Evolutionary conservation across 495 filamentous ascomycete genomes (phyloP).

Genomic region (Lasiosphaeris hirsuta): DNA sequence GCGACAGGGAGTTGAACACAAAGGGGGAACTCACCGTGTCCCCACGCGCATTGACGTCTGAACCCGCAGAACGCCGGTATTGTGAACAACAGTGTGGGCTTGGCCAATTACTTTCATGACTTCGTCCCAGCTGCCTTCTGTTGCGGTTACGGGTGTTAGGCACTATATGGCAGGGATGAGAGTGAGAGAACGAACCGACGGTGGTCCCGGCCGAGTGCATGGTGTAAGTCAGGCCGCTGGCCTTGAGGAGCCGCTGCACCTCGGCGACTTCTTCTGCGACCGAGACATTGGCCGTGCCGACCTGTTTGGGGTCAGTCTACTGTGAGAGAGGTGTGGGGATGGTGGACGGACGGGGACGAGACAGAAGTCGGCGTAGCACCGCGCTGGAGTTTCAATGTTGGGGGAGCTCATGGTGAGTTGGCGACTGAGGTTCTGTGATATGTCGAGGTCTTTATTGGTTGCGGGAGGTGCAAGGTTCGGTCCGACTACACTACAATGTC

Average conservation of each 20-base stretch:
- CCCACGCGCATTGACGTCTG: constrained; percentile 89
- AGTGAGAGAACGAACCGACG: constrained; percentile 55
- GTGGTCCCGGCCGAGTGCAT: constrained; percentile 96
- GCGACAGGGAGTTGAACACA: too few relatives aligned
- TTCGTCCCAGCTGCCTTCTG: constrained; percentile 88
- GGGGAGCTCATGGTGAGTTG: neutral
- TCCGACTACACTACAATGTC: too few relatives aligned
- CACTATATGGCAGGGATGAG: neutral
- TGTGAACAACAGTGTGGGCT: constrained; percentile 79
- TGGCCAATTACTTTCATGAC: constrained; percentile 88
- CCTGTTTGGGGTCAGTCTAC: constrained; percentile 39
- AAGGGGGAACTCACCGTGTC: constrained; percentile 60
- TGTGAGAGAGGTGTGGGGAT: neutral
- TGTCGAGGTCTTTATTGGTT: too few relatives aligned
- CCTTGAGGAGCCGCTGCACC: constrained; percentile 81
- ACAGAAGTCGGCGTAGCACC: constrained; percentile 78
- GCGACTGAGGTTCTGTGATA: neutral
- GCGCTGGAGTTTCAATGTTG: constrained; percentile 51
- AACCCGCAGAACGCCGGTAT: constrained; percentile 74
- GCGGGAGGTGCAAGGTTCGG: too few relatives aligned
- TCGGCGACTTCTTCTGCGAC: constrained; percentile 85
- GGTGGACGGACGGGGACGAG: constrained; percentile 63
- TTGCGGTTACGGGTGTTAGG: neutral
- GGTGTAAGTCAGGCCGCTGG: constrained; percentile 71
- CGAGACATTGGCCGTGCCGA: constrained; percentile 77